phyloP scores from a whole-genome alignment of 2,329 filamentous ascomycete genomes.

The Fusarium sp. region DNA sequence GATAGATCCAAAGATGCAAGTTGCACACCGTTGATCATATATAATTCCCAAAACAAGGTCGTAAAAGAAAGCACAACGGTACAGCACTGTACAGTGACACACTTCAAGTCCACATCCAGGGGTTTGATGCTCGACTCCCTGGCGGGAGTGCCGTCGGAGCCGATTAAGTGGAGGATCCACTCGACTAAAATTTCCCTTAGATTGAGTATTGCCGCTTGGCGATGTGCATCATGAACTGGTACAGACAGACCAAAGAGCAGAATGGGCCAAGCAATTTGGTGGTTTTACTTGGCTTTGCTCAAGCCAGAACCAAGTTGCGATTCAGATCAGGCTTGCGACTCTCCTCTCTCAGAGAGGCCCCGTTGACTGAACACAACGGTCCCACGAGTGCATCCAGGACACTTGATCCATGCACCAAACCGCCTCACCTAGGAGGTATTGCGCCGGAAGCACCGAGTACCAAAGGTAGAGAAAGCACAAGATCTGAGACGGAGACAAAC shows the following conservation, averaged over 20 bases:
- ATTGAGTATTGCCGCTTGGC: constrained; percentile 52
- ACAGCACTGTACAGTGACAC: constrained; percentile 33
- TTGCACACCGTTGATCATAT: constrained; percentile 42
- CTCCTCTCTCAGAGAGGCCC: constrained; percentile 16
- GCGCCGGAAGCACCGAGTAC: constrained; percentile 46
- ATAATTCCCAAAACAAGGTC: constrained; percentile 39
- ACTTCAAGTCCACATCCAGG: constrained; percentile 42
- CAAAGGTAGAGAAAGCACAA: constrained; percentile 34
- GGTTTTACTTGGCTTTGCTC: constrained; percentile 13
- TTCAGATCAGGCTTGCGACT: constrained; percentile 30
- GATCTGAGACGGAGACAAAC: constrained; percentile 44
- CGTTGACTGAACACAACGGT: constrained; percentile 36
- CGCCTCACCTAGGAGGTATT: constrained; percentile 46
- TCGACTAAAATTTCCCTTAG: constrained; percentile 48
- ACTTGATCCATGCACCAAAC: constrained; percentile 50
- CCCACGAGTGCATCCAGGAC: constrained; percentile 41
- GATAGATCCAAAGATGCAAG: constrained; percentile 10
- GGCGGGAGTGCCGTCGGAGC: constrained; percentile 47
- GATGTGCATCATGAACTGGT: constrained; percentile 46
- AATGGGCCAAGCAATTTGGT: constrained; percentile 13
- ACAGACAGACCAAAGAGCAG: background rate
- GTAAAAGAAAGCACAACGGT: constrained; percentile 37
- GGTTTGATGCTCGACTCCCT: constrained; percentile 46
- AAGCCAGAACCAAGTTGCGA: constrained; percentile 19
- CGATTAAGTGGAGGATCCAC: constrained; percentile 48